Conservation (phyloP, 108 stramenopile genomes). For the Stephanodiscus minutulus region DNA sequence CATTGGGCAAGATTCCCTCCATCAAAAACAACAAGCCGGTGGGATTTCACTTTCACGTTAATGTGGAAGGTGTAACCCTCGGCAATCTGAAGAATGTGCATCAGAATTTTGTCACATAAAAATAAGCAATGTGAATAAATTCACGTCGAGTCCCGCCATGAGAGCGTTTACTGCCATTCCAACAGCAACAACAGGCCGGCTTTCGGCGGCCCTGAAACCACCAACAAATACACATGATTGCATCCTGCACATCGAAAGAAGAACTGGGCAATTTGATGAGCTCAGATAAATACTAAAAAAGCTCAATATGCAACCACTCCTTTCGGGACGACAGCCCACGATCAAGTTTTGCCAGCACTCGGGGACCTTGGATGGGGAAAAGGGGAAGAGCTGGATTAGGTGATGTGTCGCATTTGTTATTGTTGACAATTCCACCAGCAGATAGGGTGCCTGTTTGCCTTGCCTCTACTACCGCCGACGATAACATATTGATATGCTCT, state of each 20-base stretch:
- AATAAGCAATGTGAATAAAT: conserved; percentile 53
- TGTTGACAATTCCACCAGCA: conserved; percentile 42
- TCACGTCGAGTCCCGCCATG: conserved; percentile 58
- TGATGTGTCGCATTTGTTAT: conserved; percentile 53
- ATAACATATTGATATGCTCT: conserved; percentile 45
- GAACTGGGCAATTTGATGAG: conserved; percentile 47
- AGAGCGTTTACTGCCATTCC: conserved; percentile 52
- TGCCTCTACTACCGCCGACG: not conserved
- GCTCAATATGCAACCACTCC: conserved; percentile 55
- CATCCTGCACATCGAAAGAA: conserved; percentile 16
- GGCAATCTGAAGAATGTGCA: conserved; percentile 54
- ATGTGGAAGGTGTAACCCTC: conserved; percentile 28
- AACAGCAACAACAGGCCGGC: conserved; percentile 42
- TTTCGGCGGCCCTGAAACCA: conserved; percentile 8
- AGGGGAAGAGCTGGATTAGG: conserved; percentile 57
- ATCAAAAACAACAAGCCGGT: conserved; percentile 54
- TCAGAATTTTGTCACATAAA: conserved; percentile 64
- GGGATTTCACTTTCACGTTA: conserved; percentile 69
- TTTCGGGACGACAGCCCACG: conserved; percentile 53
- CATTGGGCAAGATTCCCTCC: conserved; percentile 9
- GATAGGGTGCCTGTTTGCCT: conserved; percentile 13
- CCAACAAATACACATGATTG: conserved; percentile 27
- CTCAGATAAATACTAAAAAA: conserved; percentile 56
- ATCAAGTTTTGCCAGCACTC: conserved; percentile 74
- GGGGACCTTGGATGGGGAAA: conserved; percentile 35